Conservation (phyloP, 2,329 filamentous ascomycete species). For the Pseudogymnoascus sp. region DNA sequence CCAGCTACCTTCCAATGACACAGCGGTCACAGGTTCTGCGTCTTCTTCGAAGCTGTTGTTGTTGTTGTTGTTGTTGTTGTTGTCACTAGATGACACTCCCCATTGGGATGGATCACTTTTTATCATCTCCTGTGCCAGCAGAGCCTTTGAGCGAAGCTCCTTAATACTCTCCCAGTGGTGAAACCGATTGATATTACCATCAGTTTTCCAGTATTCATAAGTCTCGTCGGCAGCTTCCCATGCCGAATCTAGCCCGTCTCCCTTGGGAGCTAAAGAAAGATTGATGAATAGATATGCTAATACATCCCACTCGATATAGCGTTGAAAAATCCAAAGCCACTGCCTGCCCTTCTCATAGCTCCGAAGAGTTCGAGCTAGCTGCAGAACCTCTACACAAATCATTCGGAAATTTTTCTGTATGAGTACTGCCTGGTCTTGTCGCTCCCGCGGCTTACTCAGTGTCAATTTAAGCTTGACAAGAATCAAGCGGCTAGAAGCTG, state of each 20-base stretch:
- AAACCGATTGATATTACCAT: neutral
- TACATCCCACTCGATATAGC: neutral
- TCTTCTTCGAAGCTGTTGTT: neutral
- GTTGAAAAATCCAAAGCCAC: neutral
- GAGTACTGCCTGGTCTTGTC: neutral
- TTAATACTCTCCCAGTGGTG: neutral
- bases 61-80: neutral
- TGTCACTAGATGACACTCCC: neutral
- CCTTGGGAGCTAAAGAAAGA: neutral
- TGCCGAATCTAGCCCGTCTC: neutral
- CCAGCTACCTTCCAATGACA: constrained; percentile 2
- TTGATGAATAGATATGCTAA: neutral
- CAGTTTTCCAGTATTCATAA: neutral
- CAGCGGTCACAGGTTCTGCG: neutral
- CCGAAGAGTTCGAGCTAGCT: neutral
- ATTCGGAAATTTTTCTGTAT: neutral
- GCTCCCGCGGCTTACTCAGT: neutral
- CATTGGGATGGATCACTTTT: constrained; percentile 2
- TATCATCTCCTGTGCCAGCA: constrained; percentile 9
- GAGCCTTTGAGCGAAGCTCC: constrained; percentile 8
- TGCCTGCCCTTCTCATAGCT: neutral
- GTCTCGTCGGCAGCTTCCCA: neutral
- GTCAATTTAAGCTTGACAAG: neutral
- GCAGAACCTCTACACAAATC: neutral
- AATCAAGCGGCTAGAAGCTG: neutral